A percentile compares a stretch with the other conserved stretches of the same genome.
Conservation (phyloP, 345 rosid genomes). For the Brassica incana region DNA sequence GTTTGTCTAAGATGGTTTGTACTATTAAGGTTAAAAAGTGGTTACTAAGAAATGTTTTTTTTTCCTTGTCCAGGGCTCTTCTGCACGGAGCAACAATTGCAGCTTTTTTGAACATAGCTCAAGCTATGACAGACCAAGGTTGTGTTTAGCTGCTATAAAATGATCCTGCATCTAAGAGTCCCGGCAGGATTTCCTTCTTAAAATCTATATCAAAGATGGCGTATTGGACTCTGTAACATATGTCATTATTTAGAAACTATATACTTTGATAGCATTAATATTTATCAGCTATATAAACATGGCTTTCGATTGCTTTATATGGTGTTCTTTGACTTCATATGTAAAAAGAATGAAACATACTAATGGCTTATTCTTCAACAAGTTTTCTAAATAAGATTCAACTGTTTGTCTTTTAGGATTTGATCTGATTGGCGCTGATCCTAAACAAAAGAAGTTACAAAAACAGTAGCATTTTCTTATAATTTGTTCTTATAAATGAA, state of each 20-base stretch:
- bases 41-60: not conserved
- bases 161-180: constrained; percentile 1
- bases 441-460: constrained; percentile 21
- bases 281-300: not conserved
- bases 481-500: constrained; percentile 21
- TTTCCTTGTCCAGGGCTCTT: constrained; percentile 56
- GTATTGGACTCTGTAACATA: constrained; percentile 28
- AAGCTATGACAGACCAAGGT: constrained; percentile 99
- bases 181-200: not conserved
- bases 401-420: not conserved
- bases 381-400: not conserved
- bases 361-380: not conserved
- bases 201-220: constrained; percentile 1
- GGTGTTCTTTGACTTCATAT: not conserved
- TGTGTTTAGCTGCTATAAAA: constrained; percentile 58
- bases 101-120: constrained; percentile 88
- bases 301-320: not conserved
- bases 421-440: constrained; percentile 14
- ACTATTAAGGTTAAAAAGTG: not conserved
- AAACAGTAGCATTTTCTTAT: constrained; percentile 15
- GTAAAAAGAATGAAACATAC: not conserved
- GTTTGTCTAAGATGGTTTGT: constrained; percentile 35
- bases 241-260: constrained; percentile 25
- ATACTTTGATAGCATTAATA: constrained; percentile 19
- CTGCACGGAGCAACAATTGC: constrained; percentile 87